Evolutionary conservation across 805 yeast species (phyloP), one percentile per base, ranked within the genome.

Genomic region (Pichia rugopelliculosa): DNA sequence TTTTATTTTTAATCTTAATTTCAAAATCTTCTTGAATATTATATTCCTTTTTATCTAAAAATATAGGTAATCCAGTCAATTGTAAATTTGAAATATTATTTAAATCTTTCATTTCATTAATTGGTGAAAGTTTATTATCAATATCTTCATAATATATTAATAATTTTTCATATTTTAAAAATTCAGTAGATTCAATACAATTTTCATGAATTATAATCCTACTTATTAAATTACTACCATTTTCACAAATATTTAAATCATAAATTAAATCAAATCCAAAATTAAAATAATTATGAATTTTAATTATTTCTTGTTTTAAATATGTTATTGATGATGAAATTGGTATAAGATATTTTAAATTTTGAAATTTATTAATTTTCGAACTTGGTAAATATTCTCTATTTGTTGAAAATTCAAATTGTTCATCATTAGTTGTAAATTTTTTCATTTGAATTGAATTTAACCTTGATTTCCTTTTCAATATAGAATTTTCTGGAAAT

Each of bases 261-360:
- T 77, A 80, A 22, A 79, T 59, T 9, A 79, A 58, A 58, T 80
- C 86, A 37, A 79, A 60, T 0, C 86, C 86, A 53, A 58, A 67
- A 21, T 68, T 58, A 58, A 72, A 80, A 57, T 80, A 80, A 56
- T 79, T 80, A 59, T 80, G 84, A 52, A 79, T 75, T 42, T 73
- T 53, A 41, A 47, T 44, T 12, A 40, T 15, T 36, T 47, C 47
- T 34, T 43, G 39, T 6, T 21, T 33, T 17, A 38, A 46, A 36
- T 41, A 27, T 15, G 34, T 30, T 30, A 30, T 15, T 30, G 34
- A 30, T 30, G 18, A 5, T 30, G 34, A 9, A 4, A 3, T 18
- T n/a, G 27, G 15, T 8, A 24, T 18, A 23, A 39, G 9, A 18
- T 25, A 17, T 26, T 18, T 18, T 5, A 26, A 24, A 11, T 39